Percentiles rank a stretch among this genome's conserved stretches.
Conservation (phyloP, 306 rosid genomes). For the Luffa aegyptiaca region DNA sequence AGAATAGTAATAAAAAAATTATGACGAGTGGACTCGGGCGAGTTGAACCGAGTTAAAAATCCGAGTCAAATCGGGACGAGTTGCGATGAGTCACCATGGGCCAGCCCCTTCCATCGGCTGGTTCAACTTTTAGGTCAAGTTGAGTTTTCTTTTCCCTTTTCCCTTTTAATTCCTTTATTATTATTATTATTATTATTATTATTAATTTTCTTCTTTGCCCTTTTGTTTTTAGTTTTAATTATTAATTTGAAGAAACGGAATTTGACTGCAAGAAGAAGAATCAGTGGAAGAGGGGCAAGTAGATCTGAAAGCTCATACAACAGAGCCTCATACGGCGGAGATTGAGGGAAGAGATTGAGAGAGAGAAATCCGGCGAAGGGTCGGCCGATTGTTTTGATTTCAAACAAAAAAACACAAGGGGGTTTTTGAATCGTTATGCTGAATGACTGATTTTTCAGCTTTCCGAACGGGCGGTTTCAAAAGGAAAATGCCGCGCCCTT, state of each 20-base stretch:
- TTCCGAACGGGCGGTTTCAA: constrained; percentile 9
- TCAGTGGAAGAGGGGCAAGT: constrained; percentile 17
- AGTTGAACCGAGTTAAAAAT: neutral
- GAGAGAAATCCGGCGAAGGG: constrained; percentile 5
- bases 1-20: neutral
- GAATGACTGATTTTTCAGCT: constrained; percentile 13
- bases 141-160: constrained; percentile 15
- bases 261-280: constrained; percentile 45
- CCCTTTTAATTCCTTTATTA: neutral
- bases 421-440: neutral
- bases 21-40: constrained; percentile 3
- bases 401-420: neutral
- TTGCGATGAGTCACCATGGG: constrained; percentile 32
- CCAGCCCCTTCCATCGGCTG: constrained; percentile 21
- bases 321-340: neutral
- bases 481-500: constrained; percentile 56
- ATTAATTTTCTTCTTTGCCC: neutral
- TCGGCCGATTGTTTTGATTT: neutral
- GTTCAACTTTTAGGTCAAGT: constrained; percentile 42
- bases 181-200: too few relatives aligned
- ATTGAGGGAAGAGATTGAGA: constrained; percentile 4
- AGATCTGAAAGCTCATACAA: constrained; percentile 35
- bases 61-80: constrained; percentile 13
- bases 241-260: constrained; percentile 24
- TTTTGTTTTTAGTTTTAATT: constrained; percentile 1